These are phyloP conservation scores for Gnaphalium uliginosum DNA, from an alignment of 129 eudicot genomes.

Conservation along the genomic window DNA sequence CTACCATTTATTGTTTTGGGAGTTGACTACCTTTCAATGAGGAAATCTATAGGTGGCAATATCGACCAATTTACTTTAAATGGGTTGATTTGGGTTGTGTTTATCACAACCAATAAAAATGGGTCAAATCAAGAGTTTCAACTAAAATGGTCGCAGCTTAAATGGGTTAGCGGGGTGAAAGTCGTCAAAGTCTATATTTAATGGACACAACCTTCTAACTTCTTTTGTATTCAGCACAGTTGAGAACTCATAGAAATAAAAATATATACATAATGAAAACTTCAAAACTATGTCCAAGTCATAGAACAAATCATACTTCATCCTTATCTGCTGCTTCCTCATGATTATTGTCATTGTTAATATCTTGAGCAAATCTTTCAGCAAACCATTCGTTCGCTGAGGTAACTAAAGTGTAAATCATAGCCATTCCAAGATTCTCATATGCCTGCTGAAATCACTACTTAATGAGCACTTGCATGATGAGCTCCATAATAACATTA, in stretches of 20 bases:
- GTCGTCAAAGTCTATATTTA: not conserved
- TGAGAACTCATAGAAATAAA: not conserved
- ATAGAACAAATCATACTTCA: conserved; percentile 50
- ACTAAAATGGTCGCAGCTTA: too few relatives aligned
- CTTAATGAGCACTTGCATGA: conserved; percentile 19
- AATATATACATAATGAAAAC: not conserved
- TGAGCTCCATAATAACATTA: not conserved
- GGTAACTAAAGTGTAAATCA: conserved; percentile 83
- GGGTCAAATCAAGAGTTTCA: too few relatives aligned
- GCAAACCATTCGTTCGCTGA: conserved; percentile 92
- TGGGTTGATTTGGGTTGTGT: not conserved
- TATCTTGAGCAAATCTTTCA: conserved; percentile 10
- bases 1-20: not conserved
- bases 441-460: conserved; percentile 49
- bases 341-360: conserved; percentile 35
- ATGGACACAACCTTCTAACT: not conserved
- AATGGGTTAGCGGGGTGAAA: not conserved
- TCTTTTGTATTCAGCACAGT: not conserved
- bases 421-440: conserved; percentile 98
- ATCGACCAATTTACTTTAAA: not conserved
- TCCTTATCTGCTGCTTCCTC: conserved; percentile 60
- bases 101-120: too few relatives aligned
- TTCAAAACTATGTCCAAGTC: not conserved
- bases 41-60: not conserved
- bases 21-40: not conserved